Evolutionary conservation across 805 yeast species (phyloP).

Genomic region (Candida piceae): DNA sequence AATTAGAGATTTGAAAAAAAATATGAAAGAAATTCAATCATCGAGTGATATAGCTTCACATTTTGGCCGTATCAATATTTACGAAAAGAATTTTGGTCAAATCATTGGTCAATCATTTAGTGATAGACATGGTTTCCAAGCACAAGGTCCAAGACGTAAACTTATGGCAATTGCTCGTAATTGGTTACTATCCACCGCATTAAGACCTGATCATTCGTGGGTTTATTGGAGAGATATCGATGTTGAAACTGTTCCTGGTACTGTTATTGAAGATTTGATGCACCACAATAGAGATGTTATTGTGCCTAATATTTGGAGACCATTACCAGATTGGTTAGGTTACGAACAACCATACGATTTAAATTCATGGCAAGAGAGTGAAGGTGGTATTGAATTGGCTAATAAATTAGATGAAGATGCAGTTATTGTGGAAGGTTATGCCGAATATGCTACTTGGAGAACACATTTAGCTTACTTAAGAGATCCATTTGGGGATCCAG

Average conservation of each 20-base stretch:
- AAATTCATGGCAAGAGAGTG: conserved; percentile 78
- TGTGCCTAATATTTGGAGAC: conserved; percentile 90
- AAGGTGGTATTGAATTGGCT: conserved; percentile 71
- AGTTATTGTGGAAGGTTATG: conserved; percentile 93
- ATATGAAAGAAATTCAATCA: conserved; percentile 59
- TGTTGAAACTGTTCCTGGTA: conserved; percentile 78
- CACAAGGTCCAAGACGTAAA: conserved; percentile 90
- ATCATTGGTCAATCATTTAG: conserved; percentile 84
- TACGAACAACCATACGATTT: conserved; percentile 77
- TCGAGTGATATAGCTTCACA: conserved; percentile 52
- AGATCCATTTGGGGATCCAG: conserved; percentile 89
- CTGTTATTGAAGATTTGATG: conserved; percentile 86
- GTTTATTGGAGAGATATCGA: conserved; percentile 97
- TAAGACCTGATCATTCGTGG: conserved; percentile 87
- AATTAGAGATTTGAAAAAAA: conserved; percentile 56
- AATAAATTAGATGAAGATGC: conserved; percentile 80
- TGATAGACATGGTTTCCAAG: conserved; percentile 90
- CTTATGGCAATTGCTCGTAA: conserved; percentile 92
- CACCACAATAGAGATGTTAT: conserved; percentile 82
- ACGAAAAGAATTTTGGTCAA: conserved; percentile 88
- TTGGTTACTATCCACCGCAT: conserved; percentile 80
- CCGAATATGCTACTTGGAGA: conserved; percentile 96
- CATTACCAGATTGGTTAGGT: conserved; percentile 77
- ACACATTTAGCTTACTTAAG: conserved; percentile 90
- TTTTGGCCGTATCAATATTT: conserved; percentile 81